Conservation (phyloP, 768 basidiomycete species). For the Mycena venus region DNA sequence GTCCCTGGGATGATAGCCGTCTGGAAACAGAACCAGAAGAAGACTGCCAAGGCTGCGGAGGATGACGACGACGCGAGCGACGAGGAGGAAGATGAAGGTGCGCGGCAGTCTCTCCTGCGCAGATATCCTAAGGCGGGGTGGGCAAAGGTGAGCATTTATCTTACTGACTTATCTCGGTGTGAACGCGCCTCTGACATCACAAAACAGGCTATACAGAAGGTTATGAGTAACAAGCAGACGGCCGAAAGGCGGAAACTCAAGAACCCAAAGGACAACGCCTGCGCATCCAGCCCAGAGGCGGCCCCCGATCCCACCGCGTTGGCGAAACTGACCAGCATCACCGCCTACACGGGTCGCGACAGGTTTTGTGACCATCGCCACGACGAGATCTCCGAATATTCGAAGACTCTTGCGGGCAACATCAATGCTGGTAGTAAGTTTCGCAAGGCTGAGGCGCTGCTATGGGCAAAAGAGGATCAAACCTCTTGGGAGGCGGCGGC, state of each 20-base stretch:
- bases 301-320: neutral
- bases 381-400: neutral
- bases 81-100: neutral
- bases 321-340: too few species aligned
- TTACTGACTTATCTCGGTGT: too few species aligned
- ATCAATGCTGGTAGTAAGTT: too few species aligned
- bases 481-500: neutral
- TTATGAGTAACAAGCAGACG: slow-evolving; percentile 20
- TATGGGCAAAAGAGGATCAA: slow-evolving; percentile 3
- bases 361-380: neutral
- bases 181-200: neutral
- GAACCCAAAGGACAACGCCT: neutral
- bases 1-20: neutral
- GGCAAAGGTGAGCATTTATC: too few species aligned
- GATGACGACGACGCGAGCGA: neutral
- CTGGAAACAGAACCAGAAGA: slow-evolving; percentile 10
- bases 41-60: too few species aligned
- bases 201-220: slow-evolving; percentile 20
- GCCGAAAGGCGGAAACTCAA: neutral
- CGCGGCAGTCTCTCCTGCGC: neutral
- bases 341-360: slow-evolving; percentile 9
- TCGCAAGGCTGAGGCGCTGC: too few species aligned
- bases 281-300: neutral
- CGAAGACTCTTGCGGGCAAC: neutral
- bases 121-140: slow-evolving; percentile 6